Base-by-base conservation (phyloP, 371 early-diverging fungal genomes). In the Paraphysoderma sedebokerense region DNA sequence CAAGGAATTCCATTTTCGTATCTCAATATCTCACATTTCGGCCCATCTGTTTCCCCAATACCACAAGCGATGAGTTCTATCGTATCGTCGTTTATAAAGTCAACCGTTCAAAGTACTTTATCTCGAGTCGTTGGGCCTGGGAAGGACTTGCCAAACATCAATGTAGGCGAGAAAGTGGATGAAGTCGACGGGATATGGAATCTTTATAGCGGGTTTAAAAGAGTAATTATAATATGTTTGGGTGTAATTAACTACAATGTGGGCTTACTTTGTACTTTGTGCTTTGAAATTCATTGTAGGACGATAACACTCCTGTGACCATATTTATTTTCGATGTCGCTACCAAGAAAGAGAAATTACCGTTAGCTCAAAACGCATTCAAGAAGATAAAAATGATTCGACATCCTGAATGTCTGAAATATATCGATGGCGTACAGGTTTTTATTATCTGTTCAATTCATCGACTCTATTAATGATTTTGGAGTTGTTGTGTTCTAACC, bases 351-450 rank as follows among this genome's bases (percentile, higher is more conserved):
- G 82, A 83, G 47, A 72, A 70, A 50, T 51, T 81, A 7, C 70
- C 75, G 7, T 64, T 90, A 9, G 95, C 97, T 27, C 68, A 77
- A 53, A 92, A 96, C 55, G 83, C 87, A 1, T 76, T 91, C 47
- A 84, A 82, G 55, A 68, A 85, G 44, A 65, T 84, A 56, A 74
- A 85, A 24, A 92, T 91, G 7, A 66, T 93, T 46, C 74, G 95
- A 38, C 92, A 93, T 60, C 97, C 97, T 0, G 85, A 83, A 50
- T 54, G 89, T 24, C 60, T 92, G 38, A 71, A 70, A 22, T 92
- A 79, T 55, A 49, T 89, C 22, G 95, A 87, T 48, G 88, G 87
- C 31, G 59, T 79, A 9, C 90, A 92, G 79, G 85, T 83, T n/a
- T n/a, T n/a, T n/a, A n/a, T n/a, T n/a, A n/a, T n/a, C n/a, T n/a